phyloP scores from a whole-genome alignment of 2,329 filamentous ascomycete genomes.

The Ilyonectria destructans region DNA sequence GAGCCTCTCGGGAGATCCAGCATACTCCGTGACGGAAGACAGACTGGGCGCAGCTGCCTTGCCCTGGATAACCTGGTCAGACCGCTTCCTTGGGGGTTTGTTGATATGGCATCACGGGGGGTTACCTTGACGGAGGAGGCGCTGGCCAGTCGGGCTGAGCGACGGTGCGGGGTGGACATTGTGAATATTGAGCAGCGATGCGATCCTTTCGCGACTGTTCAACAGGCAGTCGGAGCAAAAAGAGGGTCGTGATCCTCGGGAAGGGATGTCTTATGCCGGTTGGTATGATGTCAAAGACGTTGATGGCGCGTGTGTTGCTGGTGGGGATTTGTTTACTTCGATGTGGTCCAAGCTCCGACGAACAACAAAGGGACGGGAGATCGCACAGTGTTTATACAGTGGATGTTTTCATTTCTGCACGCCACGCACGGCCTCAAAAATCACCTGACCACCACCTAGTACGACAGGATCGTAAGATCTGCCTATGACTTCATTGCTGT shows the following conservation, averaged over 20 bases:
- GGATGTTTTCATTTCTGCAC: neutral
- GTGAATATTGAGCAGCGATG: constrained; percentile 38
- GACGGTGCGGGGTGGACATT: constrained; percentile 62
- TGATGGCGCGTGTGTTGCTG: constrained; percentile 45
- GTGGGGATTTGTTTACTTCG: constrained; percentile 52
- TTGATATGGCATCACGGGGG: constrained; percentile 33
- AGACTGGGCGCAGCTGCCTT: constrained; percentile 55
- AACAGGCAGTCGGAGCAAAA: constrained; percentile 43
- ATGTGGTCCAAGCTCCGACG: constrained; percentile 47
- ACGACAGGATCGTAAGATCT: constrained; percentile 3
- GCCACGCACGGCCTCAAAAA: constrained; percentile 5
- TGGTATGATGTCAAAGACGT: constrained; percentile 52
- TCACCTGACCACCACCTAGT: constrained; percentile 29
- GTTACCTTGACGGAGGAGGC: constrained; percentile 56
- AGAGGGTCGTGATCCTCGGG: constrained; percentile 44
- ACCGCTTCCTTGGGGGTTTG: constrained; percentile 23
- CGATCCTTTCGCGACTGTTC: constrained; percentile 36
- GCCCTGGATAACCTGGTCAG: constrained; percentile 43
- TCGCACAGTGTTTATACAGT: constrained; percentile 32
- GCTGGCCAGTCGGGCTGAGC: constrained; percentile 62
- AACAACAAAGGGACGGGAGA: constrained; percentile 38
- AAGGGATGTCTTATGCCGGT: constrained; percentile 43
- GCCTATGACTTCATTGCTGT: too few species aligned
- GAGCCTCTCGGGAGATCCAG: constrained; percentile 56
- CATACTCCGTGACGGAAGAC: constrained; percentile 62